phyloP scores from a whole-genome alignment of 192 early-diverging fungal species.

The Backusella parvicylindrica region DNA sequence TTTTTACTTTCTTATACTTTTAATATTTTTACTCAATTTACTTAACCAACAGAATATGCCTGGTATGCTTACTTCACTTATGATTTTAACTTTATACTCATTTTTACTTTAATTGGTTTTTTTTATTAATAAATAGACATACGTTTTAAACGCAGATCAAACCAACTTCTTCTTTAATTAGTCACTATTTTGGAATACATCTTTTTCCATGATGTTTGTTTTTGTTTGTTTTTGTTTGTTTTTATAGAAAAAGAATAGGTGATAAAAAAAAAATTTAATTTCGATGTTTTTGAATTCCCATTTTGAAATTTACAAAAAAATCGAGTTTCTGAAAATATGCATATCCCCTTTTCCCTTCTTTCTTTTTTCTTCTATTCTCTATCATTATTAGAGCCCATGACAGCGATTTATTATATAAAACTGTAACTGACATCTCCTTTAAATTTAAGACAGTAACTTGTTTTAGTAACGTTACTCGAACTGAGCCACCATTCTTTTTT shows the following conservation, averaged over 20 bases:
- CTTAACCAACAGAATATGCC: no score
- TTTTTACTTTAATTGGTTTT: no score
- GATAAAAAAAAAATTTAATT: background rate
- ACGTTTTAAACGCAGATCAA: no score
- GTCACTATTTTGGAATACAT: no score
- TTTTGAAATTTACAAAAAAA: background rate
- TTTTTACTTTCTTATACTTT: no score
- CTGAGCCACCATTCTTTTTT: no score
- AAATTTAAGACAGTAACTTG: background rate
- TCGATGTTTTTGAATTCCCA: background rate
- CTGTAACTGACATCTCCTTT: background rate
- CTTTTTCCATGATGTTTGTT: background rate
- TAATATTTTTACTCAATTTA: no score
- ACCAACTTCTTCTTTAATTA: no score
- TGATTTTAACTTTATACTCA: no score
- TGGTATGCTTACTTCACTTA: no score
- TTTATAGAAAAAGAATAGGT: background rate
- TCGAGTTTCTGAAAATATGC: background rate
- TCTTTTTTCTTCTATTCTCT: background rate
- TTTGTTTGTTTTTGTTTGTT: background rate
- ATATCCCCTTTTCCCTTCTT: no score
- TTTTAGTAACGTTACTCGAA: background rate
- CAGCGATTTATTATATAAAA: background rate
- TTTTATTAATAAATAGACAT: no score
- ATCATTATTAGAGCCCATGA: background rate